Evolutionary conservation across 495 filamentous ascomycete species (phyloP).

Genomic region (Penicillium subrubescens): DNA sequence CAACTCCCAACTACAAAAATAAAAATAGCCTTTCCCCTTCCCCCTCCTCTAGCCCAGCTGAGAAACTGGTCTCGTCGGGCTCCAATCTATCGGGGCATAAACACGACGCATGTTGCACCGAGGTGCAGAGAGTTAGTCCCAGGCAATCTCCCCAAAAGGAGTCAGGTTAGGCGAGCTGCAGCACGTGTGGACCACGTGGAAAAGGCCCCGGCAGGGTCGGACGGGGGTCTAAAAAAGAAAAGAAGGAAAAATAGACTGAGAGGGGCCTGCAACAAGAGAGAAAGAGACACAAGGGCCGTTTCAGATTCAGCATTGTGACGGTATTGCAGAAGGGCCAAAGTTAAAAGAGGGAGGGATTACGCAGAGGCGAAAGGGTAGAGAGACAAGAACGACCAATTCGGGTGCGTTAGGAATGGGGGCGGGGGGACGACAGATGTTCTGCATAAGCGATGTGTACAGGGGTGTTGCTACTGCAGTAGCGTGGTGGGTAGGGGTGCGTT

Average conservation of each 20-base stretch:
- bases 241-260: background rate
- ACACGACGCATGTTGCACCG: constrained; percentile 5
- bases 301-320: constrained; percentile 7
- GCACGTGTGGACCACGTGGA: constrained; percentile 35
- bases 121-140: background rate
- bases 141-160: constrained; percentile 16
- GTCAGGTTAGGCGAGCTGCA: constrained; percentile 30
- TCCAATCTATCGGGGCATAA: constrained; percentile 20
- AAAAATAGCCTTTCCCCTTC: background rate
- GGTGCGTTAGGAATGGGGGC: background rate
- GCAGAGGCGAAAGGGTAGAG: background rate
- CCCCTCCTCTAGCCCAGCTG: background rate
- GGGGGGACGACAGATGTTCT: constrained; percentile 15
- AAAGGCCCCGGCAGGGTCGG: constrained; percentile 1
- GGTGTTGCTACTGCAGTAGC: background rate
- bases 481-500: constrained; percentile 2
- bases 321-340: background rate
- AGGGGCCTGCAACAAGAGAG: background rate
- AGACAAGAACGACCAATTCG: background rate
- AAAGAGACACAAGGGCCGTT: background rate
- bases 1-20: background rate
- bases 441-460: constrained; percentile 9
- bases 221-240: constrained; percentile 2
- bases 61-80: background rate
- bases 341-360: background rate